phyloP scores from a whole-genome alignment of 2,329 filamentous ascomycete species.

The Fusarium bactridioides region DNA sequence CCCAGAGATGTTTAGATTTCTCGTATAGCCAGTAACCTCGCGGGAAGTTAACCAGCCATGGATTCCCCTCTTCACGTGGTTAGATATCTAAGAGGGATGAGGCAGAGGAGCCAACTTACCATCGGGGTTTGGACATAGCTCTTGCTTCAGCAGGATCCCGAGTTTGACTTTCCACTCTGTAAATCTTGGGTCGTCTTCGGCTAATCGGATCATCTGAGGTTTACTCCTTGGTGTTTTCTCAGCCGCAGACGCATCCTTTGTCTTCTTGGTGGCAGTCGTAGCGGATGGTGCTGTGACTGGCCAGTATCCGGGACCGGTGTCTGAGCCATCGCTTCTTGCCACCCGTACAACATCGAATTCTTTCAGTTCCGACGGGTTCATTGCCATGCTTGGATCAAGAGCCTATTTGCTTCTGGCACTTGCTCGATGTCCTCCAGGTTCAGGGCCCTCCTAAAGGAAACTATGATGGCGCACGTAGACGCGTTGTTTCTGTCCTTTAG shows the following conservation, averaged over 20 bases:
- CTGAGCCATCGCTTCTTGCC: constrained; percentile 56
- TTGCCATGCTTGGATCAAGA: background rate
- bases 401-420: background rate
- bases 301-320: constrained; percentile 56
- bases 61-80: constrained; percentile 49
- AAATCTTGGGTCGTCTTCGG: constrained; percentile 54
- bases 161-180: constrained; percentile 56
- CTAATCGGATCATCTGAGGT: constrained; percentile 54
- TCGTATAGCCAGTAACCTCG: constrained; percentile 57
- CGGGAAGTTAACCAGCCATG: constrained; percentile 56
- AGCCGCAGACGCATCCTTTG: constrained; percentile 44
- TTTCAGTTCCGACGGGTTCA: constrained; percentile 46
- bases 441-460: background rate
- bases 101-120: constrained; percentile 40
- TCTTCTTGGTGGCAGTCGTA: constrained; percentile 46
- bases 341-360: constrained; percentile 54
- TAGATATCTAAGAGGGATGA: constrained; percentile 12
- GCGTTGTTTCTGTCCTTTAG: background rate
- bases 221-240: constrained; percentile 52
- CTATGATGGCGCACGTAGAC: background rate
- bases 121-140: constrained; percentile 52
- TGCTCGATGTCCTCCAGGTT: background rate
- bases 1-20: constrained; percentile 58
- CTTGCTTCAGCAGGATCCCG: constrained; percentile 56
- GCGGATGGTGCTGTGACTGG: constrained; percentile 43